phyloP scores from a whole-genome alignment of 1,139 yeast genomes.

The Zygoascus sp. region DNA sequence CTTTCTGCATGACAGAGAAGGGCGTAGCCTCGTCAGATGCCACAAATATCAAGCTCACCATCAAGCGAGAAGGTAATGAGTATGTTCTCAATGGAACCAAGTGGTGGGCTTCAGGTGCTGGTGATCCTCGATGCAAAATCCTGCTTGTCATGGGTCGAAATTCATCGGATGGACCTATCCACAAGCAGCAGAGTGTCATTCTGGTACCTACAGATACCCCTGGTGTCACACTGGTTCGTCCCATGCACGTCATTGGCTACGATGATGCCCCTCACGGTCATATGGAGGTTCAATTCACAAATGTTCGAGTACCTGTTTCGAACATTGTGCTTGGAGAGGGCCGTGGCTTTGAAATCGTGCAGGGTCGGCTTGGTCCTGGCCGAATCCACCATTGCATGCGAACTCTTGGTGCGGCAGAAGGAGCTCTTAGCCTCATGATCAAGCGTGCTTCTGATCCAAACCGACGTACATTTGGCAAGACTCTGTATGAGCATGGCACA shows the following conservation, averaged over 20 bases:
- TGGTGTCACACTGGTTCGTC: conserved; percentile 53
- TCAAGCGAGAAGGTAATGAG: conserved; percentile 45
- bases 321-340: conserved; percentile 45
- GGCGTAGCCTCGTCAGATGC: conserved; percentile 67
- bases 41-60: conserved; percentile 53
- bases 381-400: conserved; percentile 75
- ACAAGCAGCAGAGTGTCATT: conserved; percentile 57
- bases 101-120: conserved; percentile 77
- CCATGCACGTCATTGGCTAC: conserved; percentile 56
- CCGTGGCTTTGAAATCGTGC: conserved; percentile 63
- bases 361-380: conserved; percentile 69
- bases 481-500: conserved; percentile 51
- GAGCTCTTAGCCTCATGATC: conserved; percentile 50
- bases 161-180: conserved; percentile 30
- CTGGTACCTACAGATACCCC: conserved; percentile 54
- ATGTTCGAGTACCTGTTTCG: conserved; percentile 49
- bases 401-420: conserved; percentile 61
- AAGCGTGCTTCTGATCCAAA: conserved; percentile 48
- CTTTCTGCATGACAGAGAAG: conserved; percentile 68
- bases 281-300: conserved; percentile 54
- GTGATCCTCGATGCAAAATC: conserved; percentile 56
- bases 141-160: conserved; percentile 72
- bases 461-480: conserved; percentile 55
- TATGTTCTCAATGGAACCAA: conserved; percentile 61
- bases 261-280: conserved; percentile 79